phyloP scores from a whole-genome alignment of 495 filamentous ascomycete species.

The Parachaetomium inaequale region DNA sequence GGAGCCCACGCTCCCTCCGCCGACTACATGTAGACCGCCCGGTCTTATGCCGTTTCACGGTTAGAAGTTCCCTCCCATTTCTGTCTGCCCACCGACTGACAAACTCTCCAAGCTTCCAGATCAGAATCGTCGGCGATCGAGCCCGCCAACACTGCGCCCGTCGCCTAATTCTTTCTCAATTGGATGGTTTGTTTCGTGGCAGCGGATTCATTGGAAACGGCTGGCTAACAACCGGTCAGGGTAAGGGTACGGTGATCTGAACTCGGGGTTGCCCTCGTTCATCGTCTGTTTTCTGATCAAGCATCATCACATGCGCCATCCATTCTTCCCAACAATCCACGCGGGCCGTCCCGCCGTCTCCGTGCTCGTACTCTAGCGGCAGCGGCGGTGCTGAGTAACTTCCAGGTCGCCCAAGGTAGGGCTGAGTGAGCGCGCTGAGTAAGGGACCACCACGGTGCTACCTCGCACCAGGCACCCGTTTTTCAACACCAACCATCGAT shows the following conservation, averaged over 20 bases:
- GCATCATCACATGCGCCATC: neutral
- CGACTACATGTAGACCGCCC: no score
- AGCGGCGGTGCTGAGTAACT: neutral
- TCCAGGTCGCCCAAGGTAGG: neutral
- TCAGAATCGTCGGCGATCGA: no score
- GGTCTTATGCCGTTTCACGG: no score
- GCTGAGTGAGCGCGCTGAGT: slow-evolving; percentile 7
- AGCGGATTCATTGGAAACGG: no score
- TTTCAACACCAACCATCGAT: neutral
- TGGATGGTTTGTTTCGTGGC: no score
- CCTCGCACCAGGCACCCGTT: neutral
- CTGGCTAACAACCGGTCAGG: neutral
- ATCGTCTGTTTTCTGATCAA: neutral
- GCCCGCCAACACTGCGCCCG: no score
- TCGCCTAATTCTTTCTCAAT: no score
- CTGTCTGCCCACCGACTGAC: no score
- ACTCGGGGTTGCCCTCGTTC: neutral
- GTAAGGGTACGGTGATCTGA: neutral
- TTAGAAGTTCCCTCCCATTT: no score
- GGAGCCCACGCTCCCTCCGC: no score
- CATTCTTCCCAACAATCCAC: neutral
- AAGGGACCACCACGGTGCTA: neutral
- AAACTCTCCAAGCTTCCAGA: no score
- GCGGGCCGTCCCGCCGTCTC: neutral
- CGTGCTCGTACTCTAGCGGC: no score